phyloP scores from a whole-genome alignment of 148 eudicot species.

The Diospyros kaki region DNA sequence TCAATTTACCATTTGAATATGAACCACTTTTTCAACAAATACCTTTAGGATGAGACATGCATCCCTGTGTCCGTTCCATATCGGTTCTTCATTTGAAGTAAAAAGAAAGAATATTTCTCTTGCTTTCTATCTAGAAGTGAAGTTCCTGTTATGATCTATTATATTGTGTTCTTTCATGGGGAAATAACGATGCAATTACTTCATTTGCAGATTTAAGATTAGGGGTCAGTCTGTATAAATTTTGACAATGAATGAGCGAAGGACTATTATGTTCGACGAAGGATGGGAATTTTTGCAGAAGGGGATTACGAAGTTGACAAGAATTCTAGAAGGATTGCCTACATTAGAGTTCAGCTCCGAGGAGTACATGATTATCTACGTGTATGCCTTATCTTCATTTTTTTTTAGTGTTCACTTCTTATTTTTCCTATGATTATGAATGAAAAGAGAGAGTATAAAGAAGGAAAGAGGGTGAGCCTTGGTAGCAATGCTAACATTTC shows the following conservation, averaged over 20 bases:
- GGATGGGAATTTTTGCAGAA: slow-evolving; percentile 21
- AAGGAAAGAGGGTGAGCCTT: neutral
- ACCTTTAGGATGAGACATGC: neutral
- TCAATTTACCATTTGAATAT: too few species aligned
- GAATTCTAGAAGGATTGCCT: slow-evolving; percentile 28
- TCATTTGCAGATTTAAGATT: neutral
- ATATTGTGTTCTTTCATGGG: neutral
- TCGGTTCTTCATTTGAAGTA: neutral
- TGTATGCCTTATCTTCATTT: slow-evolving; percentile 19
- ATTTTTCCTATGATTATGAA: too few species aligned
- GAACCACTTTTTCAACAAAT: too few species aligned
- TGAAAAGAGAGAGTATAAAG: too few species aligned
- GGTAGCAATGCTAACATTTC: too few species aligned
- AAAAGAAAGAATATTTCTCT: neutral
- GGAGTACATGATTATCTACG: slow-evolving; percentile 39
- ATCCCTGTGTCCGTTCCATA: neutral
- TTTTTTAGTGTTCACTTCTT: too few species aligned
- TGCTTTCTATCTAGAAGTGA: neutral
- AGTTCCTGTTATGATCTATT: neutral
- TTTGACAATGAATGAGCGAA: slow-evolving; percentile 16
- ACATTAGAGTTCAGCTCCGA: slow-evolving; percentile 28
- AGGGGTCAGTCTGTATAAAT: neutral
- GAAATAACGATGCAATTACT: neutral
- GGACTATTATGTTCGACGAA: slow-evolving; percentile 24
- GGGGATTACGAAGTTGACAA: slow-evolving; percentile 30